phyloP scores from a whole-genome alignment of 768 basidiomycete genomes.

The Mycena vulgaris region DNA sequence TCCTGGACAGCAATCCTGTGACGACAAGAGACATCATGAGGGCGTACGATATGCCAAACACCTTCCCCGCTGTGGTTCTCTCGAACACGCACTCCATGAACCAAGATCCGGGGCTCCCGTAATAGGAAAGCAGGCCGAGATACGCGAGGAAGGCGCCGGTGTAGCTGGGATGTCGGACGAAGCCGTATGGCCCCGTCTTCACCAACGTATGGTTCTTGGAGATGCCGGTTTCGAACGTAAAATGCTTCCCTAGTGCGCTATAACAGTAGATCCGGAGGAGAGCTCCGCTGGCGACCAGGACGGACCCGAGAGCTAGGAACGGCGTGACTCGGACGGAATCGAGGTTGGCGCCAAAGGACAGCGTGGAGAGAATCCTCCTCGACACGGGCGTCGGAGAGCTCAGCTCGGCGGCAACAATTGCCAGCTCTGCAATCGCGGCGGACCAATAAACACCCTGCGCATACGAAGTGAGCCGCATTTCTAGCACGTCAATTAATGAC shows the following conservation, averaged over 20 bases:
- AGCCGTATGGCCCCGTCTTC: constrained; percentile 44
- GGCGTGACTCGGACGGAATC: background rate
- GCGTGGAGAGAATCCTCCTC: background rate
- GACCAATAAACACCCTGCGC: constrained; percentile 7
- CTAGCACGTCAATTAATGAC: too few relatives aligned
- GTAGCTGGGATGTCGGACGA: constrained; percentile 49
- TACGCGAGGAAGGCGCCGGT: constrained; percentile 31
- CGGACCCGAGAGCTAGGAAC: background rate
- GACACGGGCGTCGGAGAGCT: too few relatives aligned
- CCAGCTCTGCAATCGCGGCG: background rate
- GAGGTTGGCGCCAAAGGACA: background rate
- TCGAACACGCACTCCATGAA: constrained; percentile 23
- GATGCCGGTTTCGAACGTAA: constrained; percentile 48
- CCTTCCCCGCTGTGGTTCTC: background rate
- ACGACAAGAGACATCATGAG: constrained; percentile 18
- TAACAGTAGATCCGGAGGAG: constrained; percentile 29
- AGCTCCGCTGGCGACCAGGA: constrained; percentile 9
- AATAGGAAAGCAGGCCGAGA: constrained; percentile 18
- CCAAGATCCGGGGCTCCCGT: constrained; percentile 30
- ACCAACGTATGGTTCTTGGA: constrained; percentile 43
- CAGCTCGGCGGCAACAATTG: background rate
- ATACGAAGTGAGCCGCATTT: too few relatives aligned
- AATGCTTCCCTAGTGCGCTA: constrained; percentile 39
- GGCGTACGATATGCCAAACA: constrained; percentile 4
- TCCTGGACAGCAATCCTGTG: constrained; percentile 18